Evolutionary conservation across 176 grass and related monocot species (phyloP).

Genomic region (Oryza longistaminata): DNA sequence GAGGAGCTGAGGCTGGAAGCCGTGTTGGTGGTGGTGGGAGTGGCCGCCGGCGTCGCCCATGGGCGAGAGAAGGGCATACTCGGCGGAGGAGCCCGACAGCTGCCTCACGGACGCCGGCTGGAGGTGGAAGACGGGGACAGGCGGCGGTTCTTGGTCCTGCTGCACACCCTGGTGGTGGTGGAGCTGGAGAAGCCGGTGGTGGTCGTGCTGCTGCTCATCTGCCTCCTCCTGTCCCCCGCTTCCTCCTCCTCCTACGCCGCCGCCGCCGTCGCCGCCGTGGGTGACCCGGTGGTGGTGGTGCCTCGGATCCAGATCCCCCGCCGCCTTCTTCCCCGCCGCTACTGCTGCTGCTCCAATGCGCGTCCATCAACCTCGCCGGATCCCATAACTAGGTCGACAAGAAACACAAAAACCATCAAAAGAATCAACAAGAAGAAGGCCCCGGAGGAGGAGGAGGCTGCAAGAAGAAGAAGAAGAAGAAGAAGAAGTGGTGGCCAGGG

Average conservation of each 20-base stretch:
- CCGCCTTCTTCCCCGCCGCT: constrained; percentile 41
- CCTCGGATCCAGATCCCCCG: constrained; percentile 97
- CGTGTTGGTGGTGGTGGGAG: constrained; percentile 46
- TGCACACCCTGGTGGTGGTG: constrained; percentile 43
- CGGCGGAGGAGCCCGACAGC: constrained; percentile 48
- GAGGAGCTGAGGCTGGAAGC: constrained; percentile 52
- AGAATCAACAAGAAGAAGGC: background rate
- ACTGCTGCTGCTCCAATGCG: constrained; percentile 34
- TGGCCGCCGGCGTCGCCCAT: constrained; percentile 61
- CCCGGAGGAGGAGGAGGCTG: background rate
- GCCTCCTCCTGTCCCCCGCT: constrained; percentile 30
- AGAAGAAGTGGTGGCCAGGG: constrained; percentile 38
- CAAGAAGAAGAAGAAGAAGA: background rate
- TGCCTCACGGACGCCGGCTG: constrained; percentile 56
- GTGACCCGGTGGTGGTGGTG: constrained; percentile 61
- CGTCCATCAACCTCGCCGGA: constrained; percentile 76
- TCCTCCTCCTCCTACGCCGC: constrained; percentile 19
- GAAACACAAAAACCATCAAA: constrained; percentile 26
- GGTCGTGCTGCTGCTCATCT: constrained; percentile 16
- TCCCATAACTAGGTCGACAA: constrained; percentile 66
- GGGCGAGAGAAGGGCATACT: constrained; percentile 75
- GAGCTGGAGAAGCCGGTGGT: constrained; percentile 42
- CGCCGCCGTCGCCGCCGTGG: constrained; percentile 49
- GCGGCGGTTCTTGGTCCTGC: constrained; percentile 37
- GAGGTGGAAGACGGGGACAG: constrained; percentile 41